Evolutionary conservation across 352 stramenopile species (phyloP), one percentile per base, ranked within the genome.

Genomic region (Stramenopiles sp.): DNA sequence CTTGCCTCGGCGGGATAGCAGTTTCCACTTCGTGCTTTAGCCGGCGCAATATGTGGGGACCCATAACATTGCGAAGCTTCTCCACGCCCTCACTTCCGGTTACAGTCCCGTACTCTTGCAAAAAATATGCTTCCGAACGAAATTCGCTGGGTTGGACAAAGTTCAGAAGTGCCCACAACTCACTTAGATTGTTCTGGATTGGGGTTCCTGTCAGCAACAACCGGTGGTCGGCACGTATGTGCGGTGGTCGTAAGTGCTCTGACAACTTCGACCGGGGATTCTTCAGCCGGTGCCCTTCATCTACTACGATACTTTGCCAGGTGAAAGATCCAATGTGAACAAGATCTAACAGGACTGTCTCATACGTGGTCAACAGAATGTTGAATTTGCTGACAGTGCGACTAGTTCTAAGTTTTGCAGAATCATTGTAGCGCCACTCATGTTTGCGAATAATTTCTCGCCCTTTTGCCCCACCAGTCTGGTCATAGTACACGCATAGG

Each of bases 401-500:
- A 33, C 53, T 71, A 2, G 33, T 71, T 6, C 53, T 71, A 4
- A 71, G 35, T 2, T 2, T 71, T 6, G 6, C 53, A 2, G 31
- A 4, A 33, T 81, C 68, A 32, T 85, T 76, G 81, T 95, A 98
- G 43, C 92, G 88, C 73, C 98, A 98, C 82, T 99, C 96, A 73
- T 96, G 86, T 78, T 97, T 85, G 1, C 94, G 88, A 75, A 98
- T 96, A 34, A 95, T 86, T 25, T 88, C 83, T 12, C 96, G 85
- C 30, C 89, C 91, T 74, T 97, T 91, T 1, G 84, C 85, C 18
- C 88, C 89, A 33, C 88, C 87, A 31, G 31, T 33, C 35, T 86
- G 95, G 63, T 97, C 96, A 80, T 99, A 94, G 76, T 99, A 99
- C 1, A 99, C 88, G 48, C 98, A 88, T 68, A 92, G 97, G 79